These are phyloP conservation scores for Plasmopara viticola DNA, from an alignment of 352 stramenopile genomes.

Conservation along the genomic window DNA sequence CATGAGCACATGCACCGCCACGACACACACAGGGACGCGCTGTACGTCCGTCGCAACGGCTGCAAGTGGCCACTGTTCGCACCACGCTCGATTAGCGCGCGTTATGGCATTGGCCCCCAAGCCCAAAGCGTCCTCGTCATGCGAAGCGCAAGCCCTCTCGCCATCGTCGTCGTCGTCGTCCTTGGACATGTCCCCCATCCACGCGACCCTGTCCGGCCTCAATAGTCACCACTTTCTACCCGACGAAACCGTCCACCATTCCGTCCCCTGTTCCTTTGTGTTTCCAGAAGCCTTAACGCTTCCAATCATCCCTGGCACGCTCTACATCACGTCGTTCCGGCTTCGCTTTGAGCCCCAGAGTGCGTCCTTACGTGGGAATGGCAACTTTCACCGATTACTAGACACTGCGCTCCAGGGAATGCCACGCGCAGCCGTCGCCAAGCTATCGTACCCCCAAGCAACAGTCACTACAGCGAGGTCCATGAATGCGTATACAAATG, in stretches of 20 bases:
- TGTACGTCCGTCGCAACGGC: slow-evolving; percentile 45
- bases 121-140: slow-evolving; percentile 35
- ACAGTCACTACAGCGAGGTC: slow-evolving; percentile 27
- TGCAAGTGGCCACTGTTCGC: slow-evolving; percentile 48
- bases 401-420: slow-evolving; percentile 57
- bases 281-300: slow-evolving; percentile 42
- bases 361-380: slow-evolving; percentile 28
- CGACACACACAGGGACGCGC: slow-evolving; percentile 61
- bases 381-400: slow-evolving; percentile 50
- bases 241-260: slow-evolving; percentile 34
- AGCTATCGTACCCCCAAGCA: slow-evolving; percentile 64
- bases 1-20: slow-evolving; percentile 26
- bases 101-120: slow-evolving; percentile 77
- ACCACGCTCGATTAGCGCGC: slow-evolving; percentile 74
- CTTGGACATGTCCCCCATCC: slow-evolving; percentile 17
- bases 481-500: slow-evolving; percentile 10
- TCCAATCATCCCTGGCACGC: slow-evolving; percentile 42
- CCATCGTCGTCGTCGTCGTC: slow-evolving; percentile 21
- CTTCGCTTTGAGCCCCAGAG: slow-evolving; percentile 67
- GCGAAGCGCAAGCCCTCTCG: slow-evolving; percentile 9
- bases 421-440: slow-evolving; percentile 51
- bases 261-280: slow-evolving; percentile 44
- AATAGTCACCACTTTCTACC: slow-evolving; percentile 23
- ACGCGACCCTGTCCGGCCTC: slow-evolving; percentile 4
- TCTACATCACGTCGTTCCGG: slow-evolving; percentile 63